phyloP scores from a whole-genome alignment of 1,284 basidiomycete species.

The Melampsora larici-populina region DNA sequence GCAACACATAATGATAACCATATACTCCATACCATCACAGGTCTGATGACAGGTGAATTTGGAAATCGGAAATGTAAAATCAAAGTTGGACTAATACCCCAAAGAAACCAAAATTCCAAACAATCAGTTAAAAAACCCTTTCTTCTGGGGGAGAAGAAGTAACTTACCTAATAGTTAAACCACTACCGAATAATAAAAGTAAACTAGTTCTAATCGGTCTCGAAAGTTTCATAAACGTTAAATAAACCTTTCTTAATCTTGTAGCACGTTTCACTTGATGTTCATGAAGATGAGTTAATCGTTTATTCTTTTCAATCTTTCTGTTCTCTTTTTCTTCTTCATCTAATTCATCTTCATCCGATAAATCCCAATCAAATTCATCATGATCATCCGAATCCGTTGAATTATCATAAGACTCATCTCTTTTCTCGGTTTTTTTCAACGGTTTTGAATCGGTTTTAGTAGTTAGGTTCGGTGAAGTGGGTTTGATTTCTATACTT shows the following conservation, averaged over 20 bases:
- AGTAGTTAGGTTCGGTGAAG: neutral
- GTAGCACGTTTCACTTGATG: slow-evolving; percentile 32
- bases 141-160: neutral
- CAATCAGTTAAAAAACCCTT: neutral
- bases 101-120: neutral
- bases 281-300: neutral
- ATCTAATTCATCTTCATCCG: slow-evolving; percentile 36
- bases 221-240: slow-evolving; percentile 26
- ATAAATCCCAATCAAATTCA: slow-evolving; percentile 33
- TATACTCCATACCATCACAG: slow-evolving; percentile 26
- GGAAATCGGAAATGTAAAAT: slow-evolving; percentile 14
- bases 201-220: slow-evolving; percentile 9
- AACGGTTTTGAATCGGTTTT: neutral
- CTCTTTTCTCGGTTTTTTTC: slow-evolving; percentile 70
- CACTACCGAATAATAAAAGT: slow-evolving; percentile 13
- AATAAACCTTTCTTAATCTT: slow-evolving; percentile 36
- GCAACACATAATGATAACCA: slow-evolving; percentile 27
- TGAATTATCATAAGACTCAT: slow-evolving; percentile 32
- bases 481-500: too few species aligned
- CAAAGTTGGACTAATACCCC: slow-evolving; percentile 25
- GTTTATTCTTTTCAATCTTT: neutral
- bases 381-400: slow-evolving; percentile 14
- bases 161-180: slow-evolving; percentile 28
- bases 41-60: neutral
- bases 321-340: slow-evolving; percentile 22